Evolutionary conservation across 2,329 filamentous ascomycete genomes (phyloP), one percentile per base, ranked within the genome.

Genomic region (Tothia fuscella): DNA sequence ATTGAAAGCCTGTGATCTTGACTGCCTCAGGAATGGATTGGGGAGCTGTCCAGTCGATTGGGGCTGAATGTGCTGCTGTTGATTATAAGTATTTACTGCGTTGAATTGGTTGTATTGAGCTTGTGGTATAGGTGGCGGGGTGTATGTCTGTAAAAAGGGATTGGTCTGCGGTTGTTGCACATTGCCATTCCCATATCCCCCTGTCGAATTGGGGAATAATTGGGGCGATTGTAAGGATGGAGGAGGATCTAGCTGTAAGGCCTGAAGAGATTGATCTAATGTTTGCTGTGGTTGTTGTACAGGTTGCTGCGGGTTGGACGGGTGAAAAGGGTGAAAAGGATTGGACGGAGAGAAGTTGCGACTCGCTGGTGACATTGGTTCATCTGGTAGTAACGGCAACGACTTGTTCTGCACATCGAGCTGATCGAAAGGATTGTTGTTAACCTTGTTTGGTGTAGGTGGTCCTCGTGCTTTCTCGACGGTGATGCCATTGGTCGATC

Each of bases 151-250:
- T 30, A 58, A 54, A 45, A 61, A 65, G 3, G 61, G 61, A 45
- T 64, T 64, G 22, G 53, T 52, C 24, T 55, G 59, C 24, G 56
- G 56, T 6, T 56, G 55, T 19, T 45, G 53, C 16, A 65, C 68
- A 13, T 59, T 58, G n/a, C n/a, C n/a, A n/a, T n/a, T n/a, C 47
- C 58, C 61, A 46, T 49, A 71, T 17, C 76, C 82, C 41, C 82
- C 82, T 1, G 83, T 88, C 41, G 80, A 78, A 53, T 87, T 77
- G 6, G 83, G 81, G 56, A 88, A 87, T 22, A 87, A 65, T 28
- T 75, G 74, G 49, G 77, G 44, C 7, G 75, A 31, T 21, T 24
- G 26, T 10, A 17, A 26, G 6, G 28, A 32, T 4, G 22, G 35
- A 5, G 21, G 42, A 71, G 9, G 87, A 63, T n/a, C 77, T 73